Percentiles rank a stretch among this genome's conserved stretches.
phyloP scores from a whole-genome alignment of 805 yeast genomes.

The Cyberlindnera suaveolens region DNA sequence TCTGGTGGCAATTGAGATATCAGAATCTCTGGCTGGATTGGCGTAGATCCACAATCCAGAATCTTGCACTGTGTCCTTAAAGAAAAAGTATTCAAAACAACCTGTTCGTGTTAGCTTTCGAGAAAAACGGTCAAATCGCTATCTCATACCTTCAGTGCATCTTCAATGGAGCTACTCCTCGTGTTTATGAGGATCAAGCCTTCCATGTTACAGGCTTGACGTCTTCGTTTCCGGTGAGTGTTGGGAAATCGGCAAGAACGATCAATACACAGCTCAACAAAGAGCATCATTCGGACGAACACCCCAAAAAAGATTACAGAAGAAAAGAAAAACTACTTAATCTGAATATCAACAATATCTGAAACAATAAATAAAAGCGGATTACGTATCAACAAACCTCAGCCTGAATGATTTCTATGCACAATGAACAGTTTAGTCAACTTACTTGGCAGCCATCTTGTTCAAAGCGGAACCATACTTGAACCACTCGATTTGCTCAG shows the following conservation, averaged over 20 bases:
- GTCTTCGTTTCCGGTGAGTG: too few species aligned
- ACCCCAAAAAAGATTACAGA: too few species aligned
- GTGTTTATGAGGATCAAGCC: too few species aligned
- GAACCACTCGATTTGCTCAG: constrained; percentile 98
- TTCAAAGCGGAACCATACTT: constrained; percentile 98
- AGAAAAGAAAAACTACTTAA: neutral
- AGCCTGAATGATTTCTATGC: neutral
- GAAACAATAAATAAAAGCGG: constrained; percentile 2
- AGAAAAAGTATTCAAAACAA: too few species aligned
- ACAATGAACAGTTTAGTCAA: neutral
- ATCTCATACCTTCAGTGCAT: too few species aligned
- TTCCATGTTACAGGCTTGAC: too few species aligned
- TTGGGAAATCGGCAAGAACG: too few species aligned
- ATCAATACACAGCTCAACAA: too few species aligned
- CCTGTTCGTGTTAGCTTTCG: too few species aligned
- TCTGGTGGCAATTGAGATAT: neutral
- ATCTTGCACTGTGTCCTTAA: neutral
- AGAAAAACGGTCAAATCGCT: too few species aligned
- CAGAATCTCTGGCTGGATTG: constrained; percentile 1
- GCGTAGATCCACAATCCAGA: constrained; percentile 4
- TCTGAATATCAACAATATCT: neutral
- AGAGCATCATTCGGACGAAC: too few species aligned
- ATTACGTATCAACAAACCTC: neutral
- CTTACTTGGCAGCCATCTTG: constrained; percentile 62
- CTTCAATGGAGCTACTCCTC: too few species aligned